These are phyloP conservation scores for Verbascum thapsus DNA, from an alignment of 257 asterid species.

Conservation along the genomic window DNA sequence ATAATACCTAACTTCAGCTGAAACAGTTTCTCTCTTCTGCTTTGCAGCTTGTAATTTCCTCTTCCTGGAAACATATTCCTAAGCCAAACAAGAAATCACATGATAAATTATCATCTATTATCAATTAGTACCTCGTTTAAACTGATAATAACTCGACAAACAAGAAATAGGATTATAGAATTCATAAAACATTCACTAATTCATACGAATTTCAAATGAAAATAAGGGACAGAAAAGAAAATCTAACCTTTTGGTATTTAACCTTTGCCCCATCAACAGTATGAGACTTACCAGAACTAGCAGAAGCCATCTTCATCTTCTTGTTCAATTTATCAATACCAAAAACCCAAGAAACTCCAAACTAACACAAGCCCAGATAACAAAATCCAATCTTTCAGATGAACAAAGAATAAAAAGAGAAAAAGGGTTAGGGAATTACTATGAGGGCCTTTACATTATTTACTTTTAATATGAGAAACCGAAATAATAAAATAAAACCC, in stretches of 20 bases:
- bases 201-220: not conserved
- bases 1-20: conserved; percentile 52
- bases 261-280: conserved; percentile 35
- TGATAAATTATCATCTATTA: not conserved
- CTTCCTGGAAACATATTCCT: conserved; percentile 60
- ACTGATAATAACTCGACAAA: too few relatives aligned
- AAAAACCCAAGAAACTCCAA: conserved; percentile 20
- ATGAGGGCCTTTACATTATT: not conserved
- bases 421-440: not conserved
- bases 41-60: conserved; percentile 54
- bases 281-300: conserved; percentile 29
- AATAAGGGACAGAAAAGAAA: not conserved
- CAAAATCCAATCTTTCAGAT: conserved; percentile 18
- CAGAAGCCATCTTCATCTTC: conserved; percentile 52
- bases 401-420: not conserved
- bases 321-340: conserved; percentile 6
- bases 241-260: conserved; percentile 54
- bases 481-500: conserved; percentile 28
- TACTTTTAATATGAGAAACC: not conserved
- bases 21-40: conserved; percentile 34
- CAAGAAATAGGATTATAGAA: too few relatives aligned
- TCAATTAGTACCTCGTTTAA: not conserved
- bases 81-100: not conserved
- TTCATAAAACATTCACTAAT: not conserved
- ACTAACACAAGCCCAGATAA: conserved; percentile 25